A percentile compares a stretch with the other conserved stretches of the same genome.
These are phyloP conservation scores for Toxoplasma gondii DNA, from an alignment of 169 alveolate genomes.

Conservation along the genomic window DNA sequence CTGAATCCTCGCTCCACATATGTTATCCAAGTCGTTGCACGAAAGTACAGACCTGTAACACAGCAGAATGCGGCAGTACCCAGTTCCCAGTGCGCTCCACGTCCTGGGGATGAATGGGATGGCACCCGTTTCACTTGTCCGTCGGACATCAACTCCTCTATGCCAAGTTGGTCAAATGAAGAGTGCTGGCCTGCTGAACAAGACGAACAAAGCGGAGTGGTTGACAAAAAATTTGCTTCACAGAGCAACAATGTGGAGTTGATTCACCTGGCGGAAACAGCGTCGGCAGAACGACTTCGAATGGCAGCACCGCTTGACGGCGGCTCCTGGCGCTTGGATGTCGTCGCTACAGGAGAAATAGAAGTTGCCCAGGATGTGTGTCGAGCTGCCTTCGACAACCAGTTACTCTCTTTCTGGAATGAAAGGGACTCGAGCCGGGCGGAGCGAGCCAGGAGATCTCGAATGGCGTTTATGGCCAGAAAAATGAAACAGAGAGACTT, in stretches of 20 bases:
- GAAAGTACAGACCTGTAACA: neutral
- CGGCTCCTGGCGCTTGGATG: slow-evolving; percentile 28
- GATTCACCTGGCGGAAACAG: neutral
- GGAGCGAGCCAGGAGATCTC: neutral
- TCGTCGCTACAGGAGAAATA: neutral
- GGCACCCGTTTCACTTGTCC: neutral
- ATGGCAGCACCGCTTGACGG: neutral
- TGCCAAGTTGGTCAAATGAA: neutral
- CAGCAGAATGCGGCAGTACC: neutral
- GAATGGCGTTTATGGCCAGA: neutral
- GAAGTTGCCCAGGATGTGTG: neutral
- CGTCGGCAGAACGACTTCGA: neutral
- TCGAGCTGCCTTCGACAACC: neutral
- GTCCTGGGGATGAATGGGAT: neutral
- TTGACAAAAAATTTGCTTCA: no score
- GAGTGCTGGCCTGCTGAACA: neutral
- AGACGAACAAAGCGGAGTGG: no score
- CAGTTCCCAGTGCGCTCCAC: no score
- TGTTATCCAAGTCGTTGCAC: slow-evolving; percentile 1
- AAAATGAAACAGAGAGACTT: neutral
- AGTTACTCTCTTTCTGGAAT: slow-evolving; percentile 2
- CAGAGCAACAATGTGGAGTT: no score
- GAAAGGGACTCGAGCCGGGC: slow-evolving; percentile 15
- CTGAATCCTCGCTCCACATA: neutral
- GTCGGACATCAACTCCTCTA: neutral